Base-by-base conservation (phyloP, 345 rosid genomes). In the Angophora floribunda region DNA sequence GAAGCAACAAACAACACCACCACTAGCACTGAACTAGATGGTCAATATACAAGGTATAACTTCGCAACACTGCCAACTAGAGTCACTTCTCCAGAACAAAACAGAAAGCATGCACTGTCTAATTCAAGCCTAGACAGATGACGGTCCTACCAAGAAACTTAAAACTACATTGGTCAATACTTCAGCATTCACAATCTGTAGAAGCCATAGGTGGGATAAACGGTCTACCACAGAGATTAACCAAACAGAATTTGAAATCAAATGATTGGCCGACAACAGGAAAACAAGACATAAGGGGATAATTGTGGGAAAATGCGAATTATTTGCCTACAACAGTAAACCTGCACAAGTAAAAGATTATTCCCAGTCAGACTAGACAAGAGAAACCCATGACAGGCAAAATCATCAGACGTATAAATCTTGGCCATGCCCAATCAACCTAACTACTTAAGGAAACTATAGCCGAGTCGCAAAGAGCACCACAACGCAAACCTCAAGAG, bases 321-420 rank as follows among this genome's bases (percentile, higher is more conserved):
- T 9, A 41, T 75, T 36, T 3, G 49, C 26, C 14, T 9, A 57
- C 65, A 67, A 75, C 45, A 30, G 78, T 0, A 7, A 67, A 67
- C 49, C 49, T 5, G 82, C 82, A 32, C n/a, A 4, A 6, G 14
- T 22, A 3, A 36, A 19, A 41, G 41, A 21, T 44, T 9, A 75
- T 0, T 1, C 19, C 26, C 8, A 36, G 45, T 28, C 82, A 75
- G 45, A 75, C 45, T 41, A 41, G 14, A 6, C 49, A 19, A 41
- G 8, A 9, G 6, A 44, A 14, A 0, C 82, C 82, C 82, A 5
- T 0, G 1, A 75, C 49, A 0, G 5, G 49, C 0, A 41, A 3
- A 3, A 41, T 6, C 84, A 41, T 14, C 84, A 3, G 49, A 1
- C 15, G 1, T 5, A 41, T 0, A 19, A 4, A 41, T 0, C 28